These are phyloP conservation scores for Aristolochia fimbriata DNA, from an alignment of 164 flowering plant genomes.

Conservation along the genomic window DNA sequence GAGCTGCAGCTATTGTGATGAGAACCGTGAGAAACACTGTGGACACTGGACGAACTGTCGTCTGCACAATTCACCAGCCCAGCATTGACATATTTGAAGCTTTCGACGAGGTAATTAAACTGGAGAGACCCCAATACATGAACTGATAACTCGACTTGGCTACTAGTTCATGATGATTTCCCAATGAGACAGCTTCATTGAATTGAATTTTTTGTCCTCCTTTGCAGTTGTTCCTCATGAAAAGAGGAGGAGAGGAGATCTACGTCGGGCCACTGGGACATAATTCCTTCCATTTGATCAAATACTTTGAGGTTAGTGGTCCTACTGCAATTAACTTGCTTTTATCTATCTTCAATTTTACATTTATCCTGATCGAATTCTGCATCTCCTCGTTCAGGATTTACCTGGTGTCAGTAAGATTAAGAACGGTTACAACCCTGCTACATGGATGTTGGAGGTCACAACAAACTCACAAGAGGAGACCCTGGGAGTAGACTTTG, in stretches of 20 bases:
- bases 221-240: constrained; percentile 46
- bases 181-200: no score
- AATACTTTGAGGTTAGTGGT: constrained; percentile 47
- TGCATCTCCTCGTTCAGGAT: constrained; percentile 11
- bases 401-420: constrained; percentile 22
- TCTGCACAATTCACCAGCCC: constrained; percentile 59
- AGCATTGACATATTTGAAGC: constrained; percentile 54
- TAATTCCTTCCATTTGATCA: constrained; percentile 34
- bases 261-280: constrained; percentile 47
- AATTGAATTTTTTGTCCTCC: not conserved
- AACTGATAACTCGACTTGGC: no score
- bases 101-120: constrained; percentile 36
- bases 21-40: constrained; percentile 46
- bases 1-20: constrained; percentile 57
- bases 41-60: constrained; percentile 48
- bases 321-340: not conserved
- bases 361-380: not conserved
- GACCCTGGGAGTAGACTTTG: constrained; percentile 18
- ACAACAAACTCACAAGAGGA: constrained; percentile 20
- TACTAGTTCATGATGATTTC: not conserved
- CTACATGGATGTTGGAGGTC: constrained; percentile 33
- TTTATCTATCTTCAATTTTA: not conserved
- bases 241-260: constrained; percentile 52
- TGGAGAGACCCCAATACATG: no score
- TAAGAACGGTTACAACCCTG: constrained; percentile 25